Percentiles rank a stretch among this genome's conserved stretches.
Evolutionary conservation across 805 yeast genomes (phyloP).

Genomic region (Ogataea kodamae): DNA sequence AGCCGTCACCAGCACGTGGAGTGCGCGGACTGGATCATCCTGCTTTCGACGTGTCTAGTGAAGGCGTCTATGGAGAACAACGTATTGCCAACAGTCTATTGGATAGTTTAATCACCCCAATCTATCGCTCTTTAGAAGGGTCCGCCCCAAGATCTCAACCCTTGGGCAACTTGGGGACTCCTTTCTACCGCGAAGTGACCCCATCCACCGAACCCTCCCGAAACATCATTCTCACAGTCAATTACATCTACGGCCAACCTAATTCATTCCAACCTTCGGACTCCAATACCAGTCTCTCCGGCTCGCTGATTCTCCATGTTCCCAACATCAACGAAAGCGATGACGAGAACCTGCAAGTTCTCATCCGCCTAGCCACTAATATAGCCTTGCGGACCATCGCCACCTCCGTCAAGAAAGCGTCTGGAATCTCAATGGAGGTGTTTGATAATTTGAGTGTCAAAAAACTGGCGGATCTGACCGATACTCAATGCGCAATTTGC

Average conservation of each 20-base stretch:
- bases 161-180: slow-evolving; percentile 1
- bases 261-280: slow-evolving; percentile 17
- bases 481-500: slow-evolving; percentile 57
- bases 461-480: slow-evolving; percentile 30
- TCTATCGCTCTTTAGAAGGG: slow-evolving; percentile 24
- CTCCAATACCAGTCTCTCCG: slow-evolving; percentile 39
- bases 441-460: slow-evolving; percentile 49
- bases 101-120: slow-evolving; percentile 24
- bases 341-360: slow-evolving; percentile 56
- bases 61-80: slow-evolving; percentile 30
- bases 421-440: slow-evolving; percentile 50
- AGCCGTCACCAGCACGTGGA: slow-evolving; percentile 13
- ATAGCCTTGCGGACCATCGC: slow-evolving; percentile 64
- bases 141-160: slow-evolving; percentile 5
- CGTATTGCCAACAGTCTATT: slow-evolving; percentile 20
- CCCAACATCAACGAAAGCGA: slow-evolving; percentile 63
- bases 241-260: slow-evolving; percentile 34
- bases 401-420: slow-evolving; percentile 43
- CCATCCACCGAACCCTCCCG: slow-evolving; percentile 27
- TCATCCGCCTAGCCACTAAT: slow-evolving; percentile 64
- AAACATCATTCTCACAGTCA: slow-evolving; percentile 40
- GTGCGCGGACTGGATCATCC: slow-evolving; percentile 36
- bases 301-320: slow-evolving; percentile 59
- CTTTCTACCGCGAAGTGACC: slow-evolving; percentile 5
- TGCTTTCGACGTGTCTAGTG: slow-evolving; percentile 35